Conservation (phyloP, 2,329 filamentous ascomycete species). For the Niveomyces coronatus region DNA sequence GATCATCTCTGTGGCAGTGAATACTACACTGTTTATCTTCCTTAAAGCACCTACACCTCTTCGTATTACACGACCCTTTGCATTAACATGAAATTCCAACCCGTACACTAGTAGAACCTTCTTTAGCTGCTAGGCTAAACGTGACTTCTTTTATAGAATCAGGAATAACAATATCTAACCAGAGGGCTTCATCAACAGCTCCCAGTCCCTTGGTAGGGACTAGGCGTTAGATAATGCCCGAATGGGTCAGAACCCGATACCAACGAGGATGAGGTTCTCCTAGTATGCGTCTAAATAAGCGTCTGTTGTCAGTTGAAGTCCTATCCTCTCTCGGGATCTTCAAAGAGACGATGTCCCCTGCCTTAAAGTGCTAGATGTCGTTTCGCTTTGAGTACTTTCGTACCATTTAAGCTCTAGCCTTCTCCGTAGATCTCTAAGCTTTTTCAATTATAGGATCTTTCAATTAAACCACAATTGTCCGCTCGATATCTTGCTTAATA, state of each 20-base stretch:
- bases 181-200: constrained; percentile 3
- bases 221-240: constrained; percentile 6
- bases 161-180: constrained; percentile 5
- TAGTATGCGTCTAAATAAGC: constrained; percentile 1
- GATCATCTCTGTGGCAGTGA: constrained; percentile 6
- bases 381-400: not conserved
- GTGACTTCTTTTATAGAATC: constrained; percentile 7
- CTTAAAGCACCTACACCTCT: constrained; percentile 4
- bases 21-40: constrained; percentile 5
- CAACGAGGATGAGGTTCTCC: constrained; percentile 3
- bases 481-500: not conserved
- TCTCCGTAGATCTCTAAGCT: constrained; percentile 2
- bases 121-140: constrained; percentile 2
- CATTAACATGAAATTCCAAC: constrained; percentile 6
- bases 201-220: constrained; percentile 4
- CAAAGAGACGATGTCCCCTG: constrained; percentile 1
- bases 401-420: not conserved
- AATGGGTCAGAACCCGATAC: constrained; percentile 4
- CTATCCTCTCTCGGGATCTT: constrained; percentile 1
- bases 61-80: constrained; percentile 6
- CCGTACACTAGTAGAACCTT: constrained; percentile 4
- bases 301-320: constrained; percentile 1
- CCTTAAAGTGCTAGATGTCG: not conserved
- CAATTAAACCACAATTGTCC: not conserved
- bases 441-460: not conserved